A percentile compares a stretch with the other conserved stretches of the same genome.
Evolutionary conservation across 2,329 filamentous ascomycete species (phyloP).

Genomic region (Triangularia setosa): DNA sequence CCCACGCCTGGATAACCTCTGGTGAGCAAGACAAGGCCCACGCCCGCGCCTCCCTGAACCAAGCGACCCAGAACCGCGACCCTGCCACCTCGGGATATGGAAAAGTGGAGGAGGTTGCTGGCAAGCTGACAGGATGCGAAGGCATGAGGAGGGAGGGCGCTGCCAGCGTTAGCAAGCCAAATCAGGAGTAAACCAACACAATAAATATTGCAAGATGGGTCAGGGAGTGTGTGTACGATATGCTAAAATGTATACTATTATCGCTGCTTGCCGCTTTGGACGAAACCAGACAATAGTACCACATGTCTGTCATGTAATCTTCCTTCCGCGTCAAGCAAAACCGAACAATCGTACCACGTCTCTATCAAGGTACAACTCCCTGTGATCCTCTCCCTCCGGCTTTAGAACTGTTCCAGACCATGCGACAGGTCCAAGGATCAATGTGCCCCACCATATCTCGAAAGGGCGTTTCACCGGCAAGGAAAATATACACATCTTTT

Average conservation of each 20-base stretch:
- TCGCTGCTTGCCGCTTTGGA: too few species aligned
- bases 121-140: constrained; percentile 61
- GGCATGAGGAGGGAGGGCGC: constrained; percentile 64
- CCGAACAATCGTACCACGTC: background rate
- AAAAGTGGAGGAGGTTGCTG: constrained; percentile 60
- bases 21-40: constrained; percentile 62
- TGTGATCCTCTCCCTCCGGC: background rate
- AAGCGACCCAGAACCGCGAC: constrained; percentile 54
- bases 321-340: too few species aligned
- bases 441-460: background rate
- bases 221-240: background rate
- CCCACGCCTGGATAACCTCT: constrained; percentile 58
- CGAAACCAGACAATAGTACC: too few species aligned
- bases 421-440: background rate
- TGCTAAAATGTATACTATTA: background rate
- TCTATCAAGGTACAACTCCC: background rate
- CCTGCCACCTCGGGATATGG: constrained; percentile 52
- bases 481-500: background rate
- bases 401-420: background rate
- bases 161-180: constrained; percentile 35
- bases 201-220: background rate
- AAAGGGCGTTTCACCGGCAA: background rate
- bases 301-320: too few species aligned
- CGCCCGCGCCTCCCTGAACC: constrained; percentile 60
- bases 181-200: background rate